Conservation (phyloP, 805 yeast genomes). For the Myxozyma neglecta region DNA sequence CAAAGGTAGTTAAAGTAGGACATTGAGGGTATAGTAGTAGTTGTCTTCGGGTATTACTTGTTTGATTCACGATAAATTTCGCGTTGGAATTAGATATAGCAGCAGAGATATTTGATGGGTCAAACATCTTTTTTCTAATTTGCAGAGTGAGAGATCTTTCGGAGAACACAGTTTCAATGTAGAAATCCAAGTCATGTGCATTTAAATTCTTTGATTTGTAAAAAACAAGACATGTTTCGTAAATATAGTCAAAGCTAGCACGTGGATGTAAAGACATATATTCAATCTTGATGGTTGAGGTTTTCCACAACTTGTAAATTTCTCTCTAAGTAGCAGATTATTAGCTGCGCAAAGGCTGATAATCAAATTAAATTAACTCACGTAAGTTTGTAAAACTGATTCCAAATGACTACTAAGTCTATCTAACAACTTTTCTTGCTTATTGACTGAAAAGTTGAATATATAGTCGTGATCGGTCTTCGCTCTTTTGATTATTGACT, state of each 20-base stretch:
- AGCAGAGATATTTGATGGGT: background rate
- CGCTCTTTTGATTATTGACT: slow-evolving; percentile 5
- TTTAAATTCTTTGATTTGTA: background rate
- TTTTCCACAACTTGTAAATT: background rate
- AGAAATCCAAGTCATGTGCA: background rate
- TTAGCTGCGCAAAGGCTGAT: background rate
- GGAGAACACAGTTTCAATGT: background rate
- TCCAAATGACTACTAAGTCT: background rate
- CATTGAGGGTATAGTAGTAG: background rate
- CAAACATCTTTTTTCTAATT: background rate
- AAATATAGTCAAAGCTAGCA: slow-evolving; percentile 14
- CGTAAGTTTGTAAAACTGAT: background rate
- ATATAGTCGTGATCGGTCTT: slow-evolving; percentile 11
- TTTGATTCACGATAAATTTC: background rate
- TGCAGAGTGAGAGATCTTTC: background rate
- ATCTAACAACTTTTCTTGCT: background rate
- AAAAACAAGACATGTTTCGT: slow-evolving; percentile 11
- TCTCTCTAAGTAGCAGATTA: background rate
- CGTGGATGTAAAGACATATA: background rate
- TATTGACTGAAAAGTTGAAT: background rate
- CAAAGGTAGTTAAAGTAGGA: background rate
- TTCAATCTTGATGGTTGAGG: background rate
- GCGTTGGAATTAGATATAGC: background rate
- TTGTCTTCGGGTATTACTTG: background rate
- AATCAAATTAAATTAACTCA: background rate